A percentile compares a stretch with the other conserved stretches of the same genome.
phyloP scores from a whole-genome alignment of 2,329 filamentous ascomycete genomes.

The Colletotrichum tamarilloi region DNA sequence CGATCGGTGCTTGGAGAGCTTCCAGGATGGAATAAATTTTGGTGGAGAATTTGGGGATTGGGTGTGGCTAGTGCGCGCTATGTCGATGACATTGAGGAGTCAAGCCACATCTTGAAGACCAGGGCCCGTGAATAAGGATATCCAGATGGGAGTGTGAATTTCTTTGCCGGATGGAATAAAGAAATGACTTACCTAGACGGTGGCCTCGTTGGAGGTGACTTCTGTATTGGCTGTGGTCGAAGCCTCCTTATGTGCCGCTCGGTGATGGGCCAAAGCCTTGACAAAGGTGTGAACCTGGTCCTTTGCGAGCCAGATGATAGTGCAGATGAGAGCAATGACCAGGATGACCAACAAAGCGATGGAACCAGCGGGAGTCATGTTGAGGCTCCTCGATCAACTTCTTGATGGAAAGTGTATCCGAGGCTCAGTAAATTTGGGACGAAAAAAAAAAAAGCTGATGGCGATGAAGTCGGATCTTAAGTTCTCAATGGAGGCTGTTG shows the following conservation, averaged over 20 bases:
- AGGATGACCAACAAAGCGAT: conserved; percentile 48
- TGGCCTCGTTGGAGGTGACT: not conserved
- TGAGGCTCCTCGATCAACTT: not conserved
- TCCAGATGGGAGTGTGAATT: not conserved
- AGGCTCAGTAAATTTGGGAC: accelerated
- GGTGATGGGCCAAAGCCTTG: conserved; percentile 19
- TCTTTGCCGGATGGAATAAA: not conserved
- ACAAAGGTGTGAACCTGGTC: conserved; percentile 45
- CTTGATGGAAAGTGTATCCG: not conserved
- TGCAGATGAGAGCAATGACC: conserved; percentile 43
- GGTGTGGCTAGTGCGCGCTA: conserved; percentile 32
- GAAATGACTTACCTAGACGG: conserved; percentile 15
- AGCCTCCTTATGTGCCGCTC: conserved; percentile 10
- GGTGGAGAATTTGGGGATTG: conserved; percentile 25
- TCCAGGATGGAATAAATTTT: conserved; percentile 28
- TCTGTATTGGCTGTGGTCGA: not conserved
- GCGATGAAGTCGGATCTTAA: not conserved
- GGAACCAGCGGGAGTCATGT: conserved; percentile 43
- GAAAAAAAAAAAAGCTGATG: not conserved
- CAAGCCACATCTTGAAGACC: conserved; percentile 31
- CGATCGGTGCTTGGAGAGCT: conserved; percentile 20
- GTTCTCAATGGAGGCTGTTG: not conserved
- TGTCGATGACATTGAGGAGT: not conserved
- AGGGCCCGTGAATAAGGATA: not conserved
- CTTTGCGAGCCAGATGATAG: conserved; percentile 45